Conservation (phyloP, 768 basidiomycete genomes). For the Candolleomyces eurysporus region DNA sequence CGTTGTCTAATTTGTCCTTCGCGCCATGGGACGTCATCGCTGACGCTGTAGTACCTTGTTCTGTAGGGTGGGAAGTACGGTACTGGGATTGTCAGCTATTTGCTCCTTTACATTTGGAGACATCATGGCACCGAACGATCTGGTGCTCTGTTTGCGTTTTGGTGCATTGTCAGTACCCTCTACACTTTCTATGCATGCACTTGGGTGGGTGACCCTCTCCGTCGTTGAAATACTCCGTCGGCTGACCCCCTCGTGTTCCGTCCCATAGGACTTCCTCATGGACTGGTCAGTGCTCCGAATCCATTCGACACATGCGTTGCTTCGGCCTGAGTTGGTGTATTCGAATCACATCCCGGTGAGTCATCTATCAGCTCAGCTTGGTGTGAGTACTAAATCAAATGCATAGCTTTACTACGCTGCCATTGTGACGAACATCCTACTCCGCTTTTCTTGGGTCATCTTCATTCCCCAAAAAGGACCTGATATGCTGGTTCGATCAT, state of each 20-base stretch:
- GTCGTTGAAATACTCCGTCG: not conserved
- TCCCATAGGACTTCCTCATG: conserved; percentile 72
- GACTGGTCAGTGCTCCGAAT: conserved; percentile 86
- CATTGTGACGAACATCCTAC: conserved; percentile 68
- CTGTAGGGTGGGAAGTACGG: conserved; percentile 82
- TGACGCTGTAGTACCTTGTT: conserved; percentile 2
- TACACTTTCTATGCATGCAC: conserved; percentile 69
- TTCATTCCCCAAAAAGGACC: conserved; percentile 61
- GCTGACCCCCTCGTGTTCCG: not conserved
- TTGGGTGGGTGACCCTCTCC: conserved; percentile 58
- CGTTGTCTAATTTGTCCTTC: conserved; percentile 7
- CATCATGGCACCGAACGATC: conserved; percentile 47
- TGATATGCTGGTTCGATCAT: conserved; percentile 53
- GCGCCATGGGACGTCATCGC: not conserved
- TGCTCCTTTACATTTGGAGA: conserved; percentile 80
- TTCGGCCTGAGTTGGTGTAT: conserved; percentile 79
- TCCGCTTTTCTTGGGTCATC: conserved; percentile 82
- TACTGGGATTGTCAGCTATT: conserved; percentile 58
- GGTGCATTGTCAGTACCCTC: conserved; percentile 60
- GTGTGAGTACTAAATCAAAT: not conserved
- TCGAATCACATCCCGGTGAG: conserved; percentile 56
- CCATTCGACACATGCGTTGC: conserved; percentile 51
- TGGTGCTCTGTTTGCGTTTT: conserved; percentile 59
- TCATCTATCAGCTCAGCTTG: conserved; percentile 2
- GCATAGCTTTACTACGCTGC: conserved; percentile 74